These are phyloP conservation scores for Nothomitra cinnamomea DNA, from an alignment of 2,329 filamentous ascomycete genomes.

Conservation along the genomic window DNA sequence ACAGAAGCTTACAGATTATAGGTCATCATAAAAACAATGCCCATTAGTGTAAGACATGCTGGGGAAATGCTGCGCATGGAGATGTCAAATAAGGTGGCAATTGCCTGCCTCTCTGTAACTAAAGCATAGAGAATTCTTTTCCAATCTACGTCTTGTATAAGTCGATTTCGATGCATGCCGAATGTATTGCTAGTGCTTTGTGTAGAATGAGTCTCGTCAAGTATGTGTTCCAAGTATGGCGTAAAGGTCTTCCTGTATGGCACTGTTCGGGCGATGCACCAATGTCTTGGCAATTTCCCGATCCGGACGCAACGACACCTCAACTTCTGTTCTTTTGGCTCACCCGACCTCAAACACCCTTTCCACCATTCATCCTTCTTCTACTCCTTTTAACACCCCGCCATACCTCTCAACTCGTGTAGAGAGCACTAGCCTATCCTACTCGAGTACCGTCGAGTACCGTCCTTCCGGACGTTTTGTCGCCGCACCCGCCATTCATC, in stretches of 20 bases:
- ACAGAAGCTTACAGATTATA: slow-evolving; percentile 24
- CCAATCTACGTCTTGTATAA: background rate
- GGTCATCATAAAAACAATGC: slow-evolving; percentile 99
- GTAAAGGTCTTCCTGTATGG: background rate
- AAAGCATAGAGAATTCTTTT: background rate
- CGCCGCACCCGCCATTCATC: background rate
- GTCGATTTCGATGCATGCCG: background rate
- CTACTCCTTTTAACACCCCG: background rate
- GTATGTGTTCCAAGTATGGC: too few species aligned
- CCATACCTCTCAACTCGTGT: background rate
- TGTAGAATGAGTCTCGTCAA: too few species aligned
- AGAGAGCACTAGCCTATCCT: background rate
- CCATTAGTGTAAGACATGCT: slow-evolving; percentile 42
- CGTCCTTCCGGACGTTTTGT: background rate
- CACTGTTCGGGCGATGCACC: background rate
- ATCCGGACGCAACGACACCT: slow-evolving; percentile 4
- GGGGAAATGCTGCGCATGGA: background rate
- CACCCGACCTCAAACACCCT: slow-evolving; percentile 4
- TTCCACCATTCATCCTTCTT: slow-evolving; percentile 4
- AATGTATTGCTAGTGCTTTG: background rate
- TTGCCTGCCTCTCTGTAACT: background rate
- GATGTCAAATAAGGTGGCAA: background rate
- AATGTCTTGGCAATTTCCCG: slow-evolving; percentile 1
- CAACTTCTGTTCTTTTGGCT: slow-evolving; percentile 6
- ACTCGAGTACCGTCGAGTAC: slow-evolving; percentile 3